These are phyloP conservation scores for Immersiella caudata DNA, from an alignment of 495 filamentous ascomycete species.

Conservation along the genomic window DNA sequence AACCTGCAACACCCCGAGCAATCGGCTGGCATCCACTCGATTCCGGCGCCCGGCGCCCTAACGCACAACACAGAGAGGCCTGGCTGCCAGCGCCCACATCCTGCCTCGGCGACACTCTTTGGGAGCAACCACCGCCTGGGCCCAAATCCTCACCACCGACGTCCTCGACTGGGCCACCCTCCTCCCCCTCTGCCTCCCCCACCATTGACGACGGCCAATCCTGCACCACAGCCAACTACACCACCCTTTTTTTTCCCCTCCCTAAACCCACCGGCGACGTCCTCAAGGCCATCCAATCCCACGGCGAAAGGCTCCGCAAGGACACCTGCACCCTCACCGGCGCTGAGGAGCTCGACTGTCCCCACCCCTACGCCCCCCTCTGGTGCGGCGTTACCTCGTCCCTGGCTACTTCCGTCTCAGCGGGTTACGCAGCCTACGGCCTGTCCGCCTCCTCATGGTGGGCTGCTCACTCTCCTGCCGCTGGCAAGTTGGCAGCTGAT, in stretches of 20 bases:
- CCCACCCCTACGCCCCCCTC: not conserved
- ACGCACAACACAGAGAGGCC: too few relatives aligned
- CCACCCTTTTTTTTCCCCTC: not conserved
- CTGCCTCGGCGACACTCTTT: too few relatives aligned
- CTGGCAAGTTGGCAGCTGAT: not conserved
- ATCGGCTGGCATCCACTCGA: too few relatives aligned
- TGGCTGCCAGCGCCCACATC: too few relatives aligned
- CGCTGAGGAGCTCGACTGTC: slow-evolving; percentile 1
- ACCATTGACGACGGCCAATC: not conserved
- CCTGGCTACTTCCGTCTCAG: not conserved
- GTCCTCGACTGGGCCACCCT: too few relatives aligned
- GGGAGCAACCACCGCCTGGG: not conserved
- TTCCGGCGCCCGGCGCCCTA: too few relatives aligned
- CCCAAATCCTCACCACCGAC: not conserved
- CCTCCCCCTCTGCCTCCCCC: not conserved
- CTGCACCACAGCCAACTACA: not conserved
- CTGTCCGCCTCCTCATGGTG: not conserved
- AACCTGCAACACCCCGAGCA: too few relatives aligned
- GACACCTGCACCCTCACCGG: not conserved
- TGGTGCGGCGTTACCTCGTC: not conserved
- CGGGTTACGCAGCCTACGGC: not conserved
- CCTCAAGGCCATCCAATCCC: slow-evolving; percentile 7
- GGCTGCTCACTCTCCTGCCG: not conserved
- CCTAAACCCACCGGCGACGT: slow-evolving; percentile 2
- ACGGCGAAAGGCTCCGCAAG: not conserved